A percentile compares a stretch with the other conserved stretches of the same genome.
phyloP scores from a whole-genome alignment of 768 basidiomycete species.

The Leccinum incarnatum region DNA sequence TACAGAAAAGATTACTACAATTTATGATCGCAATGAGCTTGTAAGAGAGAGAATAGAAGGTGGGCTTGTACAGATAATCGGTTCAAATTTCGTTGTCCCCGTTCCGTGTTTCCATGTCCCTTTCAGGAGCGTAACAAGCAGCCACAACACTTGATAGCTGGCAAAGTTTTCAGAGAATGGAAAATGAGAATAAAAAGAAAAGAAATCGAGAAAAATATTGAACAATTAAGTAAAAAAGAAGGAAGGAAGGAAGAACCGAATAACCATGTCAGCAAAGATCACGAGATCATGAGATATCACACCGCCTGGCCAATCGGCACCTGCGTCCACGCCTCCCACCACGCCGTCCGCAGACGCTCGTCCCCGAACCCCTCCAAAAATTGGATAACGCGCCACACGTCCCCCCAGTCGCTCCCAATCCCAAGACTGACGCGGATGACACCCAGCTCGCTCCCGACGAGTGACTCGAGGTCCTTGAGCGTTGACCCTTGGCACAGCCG shows the following conservation, averaged over 20 bases:
- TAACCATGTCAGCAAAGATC: not conserved
- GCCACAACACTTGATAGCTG: not conserved
- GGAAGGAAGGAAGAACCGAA: not conserved
- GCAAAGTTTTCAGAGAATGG: not conserved
- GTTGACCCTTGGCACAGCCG: slow-evolving; percentile 57
- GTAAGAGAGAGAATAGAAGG: not conserved
- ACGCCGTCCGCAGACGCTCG: slow-evolving; percentile 32
- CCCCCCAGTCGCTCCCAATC: slow-evolving; percentile 73
- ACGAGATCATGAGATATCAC: slow-evolving; percentile 12
- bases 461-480: slow-evolving; percentile 56
- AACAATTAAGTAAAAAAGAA: not conserved
- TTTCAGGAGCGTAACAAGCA: not conserved
- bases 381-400: slow-evolving; percentile 58
- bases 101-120: not conserved
- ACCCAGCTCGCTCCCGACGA: slow-evolving; percentile 66
- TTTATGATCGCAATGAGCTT: not conserved
- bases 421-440: slow-evolving; percentile 78
- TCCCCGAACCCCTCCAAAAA: slow-evolving; percentile 48
- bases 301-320: slow-evolving; percentile 35
- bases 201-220: not conserved
- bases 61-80: not conserved
- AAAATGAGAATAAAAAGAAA: not conserved
- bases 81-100: not conserved
- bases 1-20: not conserved
- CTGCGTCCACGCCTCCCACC: slow-evolving; percentile 43